Evolutionary conservation across 2,329 filamentous ascomycete genomes (phyloP), one percentile per base, ranked within the genome.

Genomic region (Microthyrium microscopicum): DNA sequence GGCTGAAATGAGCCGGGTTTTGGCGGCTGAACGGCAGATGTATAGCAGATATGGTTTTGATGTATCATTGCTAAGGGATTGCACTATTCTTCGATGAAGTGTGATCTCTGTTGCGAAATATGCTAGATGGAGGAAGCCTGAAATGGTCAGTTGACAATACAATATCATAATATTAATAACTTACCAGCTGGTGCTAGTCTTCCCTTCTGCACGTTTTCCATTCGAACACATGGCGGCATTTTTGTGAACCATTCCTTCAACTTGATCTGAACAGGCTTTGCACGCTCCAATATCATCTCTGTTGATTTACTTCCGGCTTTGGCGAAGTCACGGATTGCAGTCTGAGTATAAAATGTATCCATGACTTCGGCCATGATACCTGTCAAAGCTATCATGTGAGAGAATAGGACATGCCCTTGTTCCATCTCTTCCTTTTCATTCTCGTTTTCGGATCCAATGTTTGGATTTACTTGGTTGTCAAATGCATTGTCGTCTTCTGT

Each of bases 31-130:
- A 34, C 87, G 83, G 55, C 85, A 93, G 44, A 94, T 93, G 54
- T 91, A 82, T 35, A 84, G 70, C 31, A 92, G 73, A 46, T 94
- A 92, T 0, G 77, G 69, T 49, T 92, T 82, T 19, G 36, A 39
- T 11, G 28, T 19, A 12, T 21, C 8, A n/a, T 36, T 26, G 20
- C 24, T 28, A 12, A 40, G 16, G 5, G 37, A 39, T 19, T 39
- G 37, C 11, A 40, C 31, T 12, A 40, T 40, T 15, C 38, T 37
- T 5, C 38, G 38, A 16, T 40, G 38, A 5, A 94, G 75, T 1
- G 81, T 89, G 48, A 94, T 94, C 56, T 94, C 85, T 3, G 83
- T 83, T 2, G 85, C 84, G 48, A 92, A 93, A 56, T 94, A 94
- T 34, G 78, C 83, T 32, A 94, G 68, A 53, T 94, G 85, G 8